Evolutionary conservation across 352 stramenopile species (phyloP).

Genomic region (Globisporangium cylindrosporum): DNA sequence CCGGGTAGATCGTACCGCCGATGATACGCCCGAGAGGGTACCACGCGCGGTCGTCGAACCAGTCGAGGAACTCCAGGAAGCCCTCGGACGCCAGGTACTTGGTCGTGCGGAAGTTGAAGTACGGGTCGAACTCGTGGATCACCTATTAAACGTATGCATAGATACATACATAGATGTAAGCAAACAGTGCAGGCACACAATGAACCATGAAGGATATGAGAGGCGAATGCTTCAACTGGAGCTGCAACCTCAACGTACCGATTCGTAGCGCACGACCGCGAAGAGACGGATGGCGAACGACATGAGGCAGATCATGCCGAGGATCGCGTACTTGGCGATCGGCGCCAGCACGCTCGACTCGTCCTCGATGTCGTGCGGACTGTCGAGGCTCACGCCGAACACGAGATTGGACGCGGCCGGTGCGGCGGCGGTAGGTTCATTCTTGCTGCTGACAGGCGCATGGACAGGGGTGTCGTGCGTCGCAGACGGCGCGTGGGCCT

Average conservation of each 20-base stretch:
- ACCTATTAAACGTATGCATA: slow-evolving; percentile 29
- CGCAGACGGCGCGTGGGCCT: slow-evolving; percentile 18
- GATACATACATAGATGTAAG: background rate
- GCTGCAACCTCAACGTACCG: slow-evolving; percentile 40
- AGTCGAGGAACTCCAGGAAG: slow-evolving; percentile 96
- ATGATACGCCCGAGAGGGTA: slow-evolving; percentile 93
- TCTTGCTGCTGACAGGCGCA: slow-evolving; percentile 3
- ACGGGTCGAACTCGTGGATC: slow-evolving; percentile 93
- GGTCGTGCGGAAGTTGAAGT: slow-evolving; percentile 99
- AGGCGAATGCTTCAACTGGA: background rate
- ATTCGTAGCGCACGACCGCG: slow-evolving; percentile 92
- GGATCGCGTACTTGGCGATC: slow-evolving; percentile 87
- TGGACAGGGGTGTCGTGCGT: background rate
- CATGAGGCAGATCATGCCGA: slow-evolving; percentile 92
- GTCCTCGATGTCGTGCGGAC: slow-evolving; percentile 61
- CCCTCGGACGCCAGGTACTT: slow-evolving; percentile 95
- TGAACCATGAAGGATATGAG: background rate
- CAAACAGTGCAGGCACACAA: slow-evolving; percentile 7
- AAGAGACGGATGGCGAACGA: slow-evolving; percentile 93
- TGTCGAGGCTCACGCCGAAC: slow-evolving; percentile 67
- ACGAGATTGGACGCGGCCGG: slow-evolving; percentile 25
- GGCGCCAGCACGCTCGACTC: slow-evolving; percentile 68
- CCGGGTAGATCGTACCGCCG: slow-evolving; percentile 92
- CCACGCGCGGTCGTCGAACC: slow-evolving; percentile 97
- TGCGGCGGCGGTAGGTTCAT: background rate